Base-by-base conservation (phyloP, 2,329 filamentous ascomycete species). In the Fusarium ambrosium region DNA sequence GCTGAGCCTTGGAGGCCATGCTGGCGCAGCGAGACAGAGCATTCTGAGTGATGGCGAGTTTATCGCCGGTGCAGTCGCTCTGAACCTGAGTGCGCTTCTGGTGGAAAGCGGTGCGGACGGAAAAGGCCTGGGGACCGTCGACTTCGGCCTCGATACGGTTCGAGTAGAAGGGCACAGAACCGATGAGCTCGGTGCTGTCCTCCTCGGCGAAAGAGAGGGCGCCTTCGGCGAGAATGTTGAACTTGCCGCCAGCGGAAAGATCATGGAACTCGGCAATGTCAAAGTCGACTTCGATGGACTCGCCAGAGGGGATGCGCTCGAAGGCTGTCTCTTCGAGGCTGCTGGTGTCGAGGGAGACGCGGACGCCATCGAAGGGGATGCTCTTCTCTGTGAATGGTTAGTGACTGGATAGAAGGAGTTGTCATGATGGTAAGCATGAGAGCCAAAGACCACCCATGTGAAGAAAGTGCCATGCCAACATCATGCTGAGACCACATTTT, bases 131-230 rank as follows among this genome's bases (percentile, higher is more conserved):
- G 13, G 82, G 82, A 20, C 88, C 90, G 72, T 93, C 87, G 48
- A 94, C 85, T 7, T 86, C 81, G 70, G 92, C 84, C 62, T 85
- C 85, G 58, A 93, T 81, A 18, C 85, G 84, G 82, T 93, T 93
- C 78, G 89, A 91, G 62, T 85, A 82, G 82, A 88, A 93, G 13
- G 86, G 80, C 3, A 92, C 80, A 53, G 86, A 87, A 59, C 89
- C 90, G 11, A 87, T 81, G 39, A 93, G 85, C 45, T 87, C 82
- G 56, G 85, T 90, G 22, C 85, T 86, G 77, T 86, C 84, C 51
- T 83, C 83, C 24, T 86, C 84, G 34, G 91, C 89, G 65, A 87
- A 88, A 10, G 89, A 87, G 51, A 93, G 85, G 13, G 86, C 84
- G 7, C 92, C 92, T 6, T 83, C 82, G 6, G 90, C 86, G 64